Percentiles rank a stretch among this genome's conserved stretches.
These are phyloP conservation scores for Cucurbita maxima DNA, from an alignment of 306 rosid genomes.

Conservation along the genomic window DNA sequence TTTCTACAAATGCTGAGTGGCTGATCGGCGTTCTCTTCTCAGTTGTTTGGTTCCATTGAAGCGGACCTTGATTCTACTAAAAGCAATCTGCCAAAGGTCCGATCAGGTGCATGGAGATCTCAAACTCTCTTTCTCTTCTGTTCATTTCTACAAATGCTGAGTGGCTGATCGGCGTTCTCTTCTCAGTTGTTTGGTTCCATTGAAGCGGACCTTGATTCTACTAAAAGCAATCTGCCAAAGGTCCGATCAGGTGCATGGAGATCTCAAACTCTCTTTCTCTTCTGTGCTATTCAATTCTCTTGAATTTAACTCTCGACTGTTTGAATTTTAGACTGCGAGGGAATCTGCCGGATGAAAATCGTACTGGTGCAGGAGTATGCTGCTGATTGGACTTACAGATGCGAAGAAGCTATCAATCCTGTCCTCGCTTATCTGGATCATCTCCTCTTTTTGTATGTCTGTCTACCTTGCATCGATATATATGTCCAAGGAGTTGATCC, in stretches of 20 bases:
- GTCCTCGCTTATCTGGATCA: slow-evolving; percentile 67
- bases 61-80: too few relatives aligned
- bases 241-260: background rate
- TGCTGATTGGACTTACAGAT: slow-evolving; percentile 65
- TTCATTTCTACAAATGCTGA: background rate
- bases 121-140: too few relatives aligned
- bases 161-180: background rate
- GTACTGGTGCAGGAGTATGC: slow-evolving; percentile 36
- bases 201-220: background rate
- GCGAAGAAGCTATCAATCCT: slow-evolving; percentile 91
- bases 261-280: background rate
- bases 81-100: too few relatives aligned
- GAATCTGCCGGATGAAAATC: slow-evolving; percentile 27
- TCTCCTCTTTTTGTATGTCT: slow-evolving; percentile 43
- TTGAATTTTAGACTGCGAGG: slow-evolving; percentile 10
- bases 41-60: too few relatives aligned
- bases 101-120: too few relatives aligned
- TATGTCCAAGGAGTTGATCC: background rate
- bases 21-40: too few relatives aligned
- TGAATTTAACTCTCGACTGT: background rate
- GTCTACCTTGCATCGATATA: background rate
- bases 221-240: background rate
- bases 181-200: slow-evolving; percentile 2
- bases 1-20: too few relatives aligned
- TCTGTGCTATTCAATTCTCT: background rate